phyloP scores from a whole-genome alignment of 78 protist species.

The Fonticula alba region DNA sequence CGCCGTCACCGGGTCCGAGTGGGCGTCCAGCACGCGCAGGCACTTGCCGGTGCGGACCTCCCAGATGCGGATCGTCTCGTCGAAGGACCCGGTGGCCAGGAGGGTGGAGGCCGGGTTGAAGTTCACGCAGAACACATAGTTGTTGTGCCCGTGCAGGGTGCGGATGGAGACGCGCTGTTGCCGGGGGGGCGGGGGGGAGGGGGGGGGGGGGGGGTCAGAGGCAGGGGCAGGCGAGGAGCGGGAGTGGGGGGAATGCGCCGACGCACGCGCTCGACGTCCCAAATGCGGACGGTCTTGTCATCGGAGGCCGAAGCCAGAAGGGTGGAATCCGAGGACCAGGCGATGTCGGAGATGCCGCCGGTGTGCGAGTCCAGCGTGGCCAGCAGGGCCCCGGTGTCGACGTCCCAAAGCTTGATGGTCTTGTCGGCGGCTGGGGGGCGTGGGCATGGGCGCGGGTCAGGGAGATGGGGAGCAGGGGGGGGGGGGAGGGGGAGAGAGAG shows the following conservation, averaged over 20 bases:
- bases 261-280: slow-evolving; percentile 37
- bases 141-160: slow-evolving; percentile 55
- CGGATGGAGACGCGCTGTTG: neutral
- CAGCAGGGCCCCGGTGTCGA: slow-evolving; percentile 5
- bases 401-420: slow-evolving; percentile 18
- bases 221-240: neutral
- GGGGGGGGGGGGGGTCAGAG: too few relatives aligned
- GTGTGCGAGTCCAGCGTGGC: slow-evolving; percentile 28
- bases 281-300: slow-evolving; percentile 50
- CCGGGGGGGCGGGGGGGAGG: neutral
- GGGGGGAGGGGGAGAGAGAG: too few relatives aligned
- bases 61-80: slow-evolving; percentile 59
- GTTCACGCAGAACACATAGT: slow-evolving; percentile 53
- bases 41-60: slow-evolving; percentile 30
- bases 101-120: slow-evolving; percentile 64
- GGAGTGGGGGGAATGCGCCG: neutral
- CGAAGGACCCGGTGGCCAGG: slow-evolving; percentile 72
- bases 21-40: slow-evolving; percentile 48
- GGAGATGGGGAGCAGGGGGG: too few relatives aligned
- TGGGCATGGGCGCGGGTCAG: neutral
- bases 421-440: slow-evolving; percentile 49
- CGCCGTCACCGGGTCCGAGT: slow-evolving; percentile 72
- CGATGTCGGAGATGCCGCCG: slow-evolving; percentile 44
- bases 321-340: slow-evolving; percentile 40
- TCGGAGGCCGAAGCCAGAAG: slow-evolving; percentile 59